Evolutionary conservation across 2,329 filamentous ascomycete genomes (phyloP).

Genomic region (Fusarium penzigii): DNA sequence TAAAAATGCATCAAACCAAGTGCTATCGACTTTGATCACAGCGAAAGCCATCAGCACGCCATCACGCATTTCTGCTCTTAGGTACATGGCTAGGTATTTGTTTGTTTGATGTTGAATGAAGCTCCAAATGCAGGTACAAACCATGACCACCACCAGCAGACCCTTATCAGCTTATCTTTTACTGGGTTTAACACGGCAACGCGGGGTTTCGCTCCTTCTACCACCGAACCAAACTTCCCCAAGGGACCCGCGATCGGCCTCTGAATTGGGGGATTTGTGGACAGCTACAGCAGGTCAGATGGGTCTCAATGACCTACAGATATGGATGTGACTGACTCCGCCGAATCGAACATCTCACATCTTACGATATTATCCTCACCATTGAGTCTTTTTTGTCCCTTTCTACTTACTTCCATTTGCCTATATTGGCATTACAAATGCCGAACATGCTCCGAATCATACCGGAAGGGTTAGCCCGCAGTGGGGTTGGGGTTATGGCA

Average conservation of each 20-base stretch:
- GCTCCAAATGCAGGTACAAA: neutral
- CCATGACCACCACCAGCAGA: neutral
- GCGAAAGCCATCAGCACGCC: too few relatives aligned
- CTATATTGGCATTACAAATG: neutral
- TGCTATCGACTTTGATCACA: too few relatives aligned
- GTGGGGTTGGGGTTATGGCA: constrained; percentile 28
- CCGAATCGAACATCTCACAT: neutral
- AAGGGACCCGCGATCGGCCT: neutral
- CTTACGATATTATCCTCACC: neutral
- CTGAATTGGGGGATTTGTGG: neutral
- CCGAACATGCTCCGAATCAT: constrained; percentile 16
- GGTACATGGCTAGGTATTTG: too few relatives aligned
- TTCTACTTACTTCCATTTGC: neutral
- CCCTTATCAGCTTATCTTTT: neutral
- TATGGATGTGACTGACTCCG: too few relatives aligned
- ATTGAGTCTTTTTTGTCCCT: neutral
- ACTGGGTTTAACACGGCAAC: neutral
- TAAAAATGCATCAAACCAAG: too few relatives aligned
- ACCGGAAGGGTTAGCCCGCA: constrained; percentile 28
- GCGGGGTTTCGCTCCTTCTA: neutral
- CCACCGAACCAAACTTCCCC: neutral
- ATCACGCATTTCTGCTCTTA: too few relatives aligned
- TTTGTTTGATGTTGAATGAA: too few relatives aligned
- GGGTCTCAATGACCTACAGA: too few relatives aligned
- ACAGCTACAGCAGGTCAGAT: neutral